Evolutionary conservation across 345 rosid species (phyloP).

Genomic region (Euphorbia pulcherrima): DNA sequence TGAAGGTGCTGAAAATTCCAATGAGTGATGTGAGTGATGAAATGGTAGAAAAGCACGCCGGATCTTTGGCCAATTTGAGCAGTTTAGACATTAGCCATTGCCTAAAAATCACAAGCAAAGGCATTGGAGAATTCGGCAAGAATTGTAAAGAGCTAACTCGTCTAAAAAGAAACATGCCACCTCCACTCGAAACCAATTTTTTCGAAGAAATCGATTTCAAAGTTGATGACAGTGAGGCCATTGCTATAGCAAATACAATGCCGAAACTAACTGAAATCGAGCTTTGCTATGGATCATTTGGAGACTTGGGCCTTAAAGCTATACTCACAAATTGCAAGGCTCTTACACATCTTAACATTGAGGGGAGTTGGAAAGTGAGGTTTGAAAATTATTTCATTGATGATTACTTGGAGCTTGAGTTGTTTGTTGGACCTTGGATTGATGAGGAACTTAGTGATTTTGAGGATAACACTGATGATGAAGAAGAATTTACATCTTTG

Average conservation of each 20-base stretch:
- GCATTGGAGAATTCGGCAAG: slow-evolving; percentile 14
- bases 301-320: slow-evolving; percentile 11
- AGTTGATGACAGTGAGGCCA: slow-evolving; percentile 10
- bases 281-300: slow-evolving; percentile 15
- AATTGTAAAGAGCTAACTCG: slow-evolving; percentile 13
- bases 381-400: slow-evolving; percentile 1
- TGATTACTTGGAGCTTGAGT: neutral
- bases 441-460: neutral
- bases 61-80: slow-evolving; percentile 3
- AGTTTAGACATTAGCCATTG: slow-evolving; percentile 14
- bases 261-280: slow-evolving; percentile 8
- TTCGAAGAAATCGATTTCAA: neutral
- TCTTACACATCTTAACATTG: slow-evolving; percentile 16
- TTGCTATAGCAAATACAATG: slow-evolving; percentile 13
- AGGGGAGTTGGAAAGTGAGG: slow-evolving; percentile 14
- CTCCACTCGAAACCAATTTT: neutral
- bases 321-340: slow-evolving; percentile 16
- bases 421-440: slow-evolving; percentile 10
- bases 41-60: slow-evolving; percentile 10
- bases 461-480: neutral
- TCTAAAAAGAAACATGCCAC: slow-evolving; percentile 18
- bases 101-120: slow-evolving; percentile 10
- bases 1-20: slow-evolving; percentile 18
- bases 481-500: neutral
- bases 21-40: slow-evolving; percentile 18